These are phyloP conservation scores for Echeveria elegans DNA, from an alignment of 164 flowering plant genomes.

Conservation along the genomic window DNA sequence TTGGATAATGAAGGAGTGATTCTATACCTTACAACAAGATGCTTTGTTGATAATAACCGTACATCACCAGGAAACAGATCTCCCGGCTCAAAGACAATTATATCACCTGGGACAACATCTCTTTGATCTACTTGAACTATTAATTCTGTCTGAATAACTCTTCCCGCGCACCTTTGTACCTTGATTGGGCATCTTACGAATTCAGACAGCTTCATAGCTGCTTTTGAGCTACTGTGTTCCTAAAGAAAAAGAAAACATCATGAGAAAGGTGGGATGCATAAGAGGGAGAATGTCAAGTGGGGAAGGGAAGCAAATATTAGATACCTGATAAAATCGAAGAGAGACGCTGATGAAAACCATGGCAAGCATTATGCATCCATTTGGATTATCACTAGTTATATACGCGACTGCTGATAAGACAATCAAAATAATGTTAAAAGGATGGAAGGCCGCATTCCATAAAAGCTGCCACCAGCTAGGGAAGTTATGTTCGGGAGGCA, in stretches of 20 bases:
- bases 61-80: constrained; percentile 82
- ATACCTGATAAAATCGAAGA: constrained; percentile 69
- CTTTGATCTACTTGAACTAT: constrained; percentile 70
- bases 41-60: constrained; percentile 53
- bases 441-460: constrained; percentile 70
- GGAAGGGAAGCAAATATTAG: not conserved
- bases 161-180: constrained; percentile 82
- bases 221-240: constrained; percentile 69
- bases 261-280: not conserved
- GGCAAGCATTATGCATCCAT: constrained; percentile 61
- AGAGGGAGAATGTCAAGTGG: not conserved
- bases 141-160: constrained; percentile 61
- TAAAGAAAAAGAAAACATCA: constrained; percentile 13
- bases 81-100: constrained; percentile 57
- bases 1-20: not conserved
- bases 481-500: constrained; percentile 37
- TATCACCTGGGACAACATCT: constrained; percentile 73
- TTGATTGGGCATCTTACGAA: constrained; percentile 54
- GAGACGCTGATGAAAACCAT: constrained; percentile 58
- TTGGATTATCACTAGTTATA: constrained; percentile 41
- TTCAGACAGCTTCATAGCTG: constrained; percentile 69
- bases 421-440: constrained; percentile 63
- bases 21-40: constrained; percentile 59
- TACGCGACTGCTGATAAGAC: constrained; percentile 52
- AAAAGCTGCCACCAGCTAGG: constrained; percentile 78